phyloP scores from a whole-genome alignment of 1,139 yeast genomes.

The Sugiyamaella sp. region DNA sequence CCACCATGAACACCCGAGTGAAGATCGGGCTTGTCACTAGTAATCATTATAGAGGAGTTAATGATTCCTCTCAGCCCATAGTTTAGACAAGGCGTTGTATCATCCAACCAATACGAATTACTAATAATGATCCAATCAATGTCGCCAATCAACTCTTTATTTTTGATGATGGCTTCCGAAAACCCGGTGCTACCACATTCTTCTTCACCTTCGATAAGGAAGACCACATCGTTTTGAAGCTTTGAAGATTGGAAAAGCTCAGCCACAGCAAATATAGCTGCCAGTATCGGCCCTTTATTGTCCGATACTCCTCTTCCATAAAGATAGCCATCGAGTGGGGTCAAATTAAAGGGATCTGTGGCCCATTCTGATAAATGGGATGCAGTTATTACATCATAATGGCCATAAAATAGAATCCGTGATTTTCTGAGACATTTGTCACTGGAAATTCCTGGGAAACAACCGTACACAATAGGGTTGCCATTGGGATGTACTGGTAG shows the following conservation, averaged over 20 bases:
- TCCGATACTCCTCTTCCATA: constrained; percentile 94
- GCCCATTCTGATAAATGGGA: constrained; percentile 65
- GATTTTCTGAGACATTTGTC: constrained; percentile 8
- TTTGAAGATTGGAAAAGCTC: constrained; percentile 58
- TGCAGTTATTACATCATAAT: constrained; percentile 87
- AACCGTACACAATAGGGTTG: constrained; percentile 82
- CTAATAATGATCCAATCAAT: constrained; percentile 90
- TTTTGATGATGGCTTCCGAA: constrained; percentile 58
- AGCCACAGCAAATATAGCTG: constrained; percentile 86
- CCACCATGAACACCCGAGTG: constrained; percentile 99
- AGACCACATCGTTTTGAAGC: constrained; percentile 73
- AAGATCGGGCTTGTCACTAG: constrained; percentile 78
- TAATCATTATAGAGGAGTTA: constrained; percentile 70
- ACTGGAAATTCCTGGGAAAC: constrained; percentile 51
- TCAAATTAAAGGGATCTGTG: constrained; percentile 74
- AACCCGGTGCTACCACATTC: constrained; percentile 92
- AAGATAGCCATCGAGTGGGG: constrained; percentile 80
- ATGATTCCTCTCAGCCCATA: constrained; percentile 93
- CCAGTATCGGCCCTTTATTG: constrained; percentile 92
- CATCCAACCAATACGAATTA: constrained; percentile 94
- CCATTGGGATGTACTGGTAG: constrained; percentile 70
- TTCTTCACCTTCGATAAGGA: constrained; percentile 92
- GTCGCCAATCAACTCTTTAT: constrained; percentile 58
- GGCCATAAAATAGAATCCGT: constrained; percentile 83
- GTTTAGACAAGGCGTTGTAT: constrained; percentile 83